Base-by-base conservation (phyloP, 345 rosid species). In the Erucastrum elatum region DNA sequence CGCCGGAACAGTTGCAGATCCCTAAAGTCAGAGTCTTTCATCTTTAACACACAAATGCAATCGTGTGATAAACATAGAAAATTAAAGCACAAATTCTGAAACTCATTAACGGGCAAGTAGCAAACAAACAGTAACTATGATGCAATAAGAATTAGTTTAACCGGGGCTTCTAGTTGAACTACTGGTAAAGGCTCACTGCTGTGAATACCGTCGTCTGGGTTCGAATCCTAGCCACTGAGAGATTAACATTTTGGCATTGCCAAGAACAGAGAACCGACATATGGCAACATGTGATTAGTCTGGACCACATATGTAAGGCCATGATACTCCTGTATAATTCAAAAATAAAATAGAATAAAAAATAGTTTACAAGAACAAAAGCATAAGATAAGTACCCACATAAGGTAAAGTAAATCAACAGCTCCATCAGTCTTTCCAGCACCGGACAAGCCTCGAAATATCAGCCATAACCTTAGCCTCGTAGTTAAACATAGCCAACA, bases 391-490 rank as follows among this genome's bases (percentile, higher is more conserved):
- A 56, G 68, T 80, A 64, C 67, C 67, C 16, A 56, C 12, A 74
- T 4, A 63, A 68, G n/a, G 56, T 21, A 35, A 60, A 64, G 34
- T 4, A 12, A 49, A 68, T 88, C 86, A 95, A 71, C 99, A 59
- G 88, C 88, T 64, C 84, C 88, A 76, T 91, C 98, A 39, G 82
- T 75, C 75, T 95, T 95, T 31, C 80, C 84, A 68, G 86, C 94
- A 80, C 83, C 83, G 74, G 81, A 93, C 97, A 71, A 91, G 89
- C 80, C 98, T 82, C 74, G 88, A 96, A 82, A 96, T 83, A 85
- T 91, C 98, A 72, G 96, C 88, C 99, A 93, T 96, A 75, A 96
- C 99, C 88, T 96, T 96, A 80, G 88, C 92, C 84, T 96, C 99
- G 0, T 96, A 96, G 85, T 91, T 96, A 76, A 93, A 96, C 97